Percentiles rank a stretch among this genome's conserved stretches.
Evolutionary conservation across 768 basidiomycete genomes (phyloP).

Genomic region (Xanthoconium purpureum): DNA sequence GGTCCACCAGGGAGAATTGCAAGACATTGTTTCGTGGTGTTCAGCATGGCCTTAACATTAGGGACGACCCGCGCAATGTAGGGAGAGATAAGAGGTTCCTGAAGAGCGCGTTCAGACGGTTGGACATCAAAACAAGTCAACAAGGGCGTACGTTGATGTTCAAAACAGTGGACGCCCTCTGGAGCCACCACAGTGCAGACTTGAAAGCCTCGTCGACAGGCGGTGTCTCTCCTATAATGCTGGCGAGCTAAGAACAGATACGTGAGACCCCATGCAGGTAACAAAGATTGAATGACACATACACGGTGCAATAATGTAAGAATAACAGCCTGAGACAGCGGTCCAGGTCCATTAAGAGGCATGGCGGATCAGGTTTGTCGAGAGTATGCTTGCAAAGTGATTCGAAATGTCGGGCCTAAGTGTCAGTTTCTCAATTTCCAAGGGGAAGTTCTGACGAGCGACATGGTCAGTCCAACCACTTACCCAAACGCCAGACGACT

Average conservation of each 20-base stretch:
- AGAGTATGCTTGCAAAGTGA: slow-evolving; percentile 74
- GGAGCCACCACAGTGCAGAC: slow-evolving; percentile 82
- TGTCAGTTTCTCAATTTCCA: slow-evolving; percentile 76
- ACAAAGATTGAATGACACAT: slow-evolving; percentile 30
- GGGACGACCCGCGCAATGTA: slow-evolving; percentile 81
- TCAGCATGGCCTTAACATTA: slow-evolving; percentile 71
- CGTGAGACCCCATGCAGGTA: slow-evolving; percentile 1
- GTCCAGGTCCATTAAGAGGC: slow-evolving; percentile 66
- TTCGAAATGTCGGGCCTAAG: slow-evolving; percentile 71
- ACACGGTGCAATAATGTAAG: slow-evolving; percentile 82
- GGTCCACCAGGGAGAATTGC: slow-evolving; percentile 73
- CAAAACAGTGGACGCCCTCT: slow-evolving; percentile 66
- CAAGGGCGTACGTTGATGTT: slow-evolving; percentile 60
- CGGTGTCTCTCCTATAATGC: slow-evolving; percentile 69
- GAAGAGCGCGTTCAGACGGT: background rate
- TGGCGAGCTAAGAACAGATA: slow-evolving; percentile 53
- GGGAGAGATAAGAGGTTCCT: slow-evolving; percentile 81
- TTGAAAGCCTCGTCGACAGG: slow-evolving; percentile 82
- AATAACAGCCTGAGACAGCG: slow-evolving; percentile 81
- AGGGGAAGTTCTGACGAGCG: slow-evolving; percentile 58
- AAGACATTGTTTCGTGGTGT: slow-evolving; percentile 77
- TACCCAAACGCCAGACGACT: background rate
- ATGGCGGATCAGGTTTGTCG: slow-evolving; percentile 66
- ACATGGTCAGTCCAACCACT: slow-evolving; percentile 1
- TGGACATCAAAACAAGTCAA: background rate